Evolutionary conservation across 1,284 basidiomycete species (phyloP).

Genomic region (Phlebopus sp.): DNA sequence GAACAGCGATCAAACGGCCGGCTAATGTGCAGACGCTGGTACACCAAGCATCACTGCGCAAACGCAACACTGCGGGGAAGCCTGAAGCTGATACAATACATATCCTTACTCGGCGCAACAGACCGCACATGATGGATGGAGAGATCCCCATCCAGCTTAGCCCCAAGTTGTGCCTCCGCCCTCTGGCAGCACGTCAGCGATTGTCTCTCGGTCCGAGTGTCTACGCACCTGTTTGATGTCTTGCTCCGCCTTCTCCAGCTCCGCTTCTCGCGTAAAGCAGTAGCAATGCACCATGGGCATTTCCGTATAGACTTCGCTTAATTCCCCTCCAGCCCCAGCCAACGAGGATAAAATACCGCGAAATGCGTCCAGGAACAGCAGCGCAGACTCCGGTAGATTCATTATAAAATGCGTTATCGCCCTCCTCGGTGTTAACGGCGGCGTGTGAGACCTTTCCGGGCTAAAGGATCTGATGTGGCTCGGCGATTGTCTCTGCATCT

Average conservation of each 20-base stretch:
- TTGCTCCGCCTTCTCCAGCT: slow-evolving; percentile 58
- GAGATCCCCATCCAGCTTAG: slow-evolving; percentile 50
- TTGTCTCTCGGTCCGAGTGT: neutral
- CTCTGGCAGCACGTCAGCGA: slow-evolving; percentile 47
- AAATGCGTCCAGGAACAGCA: slow-evolving; percentile 89
- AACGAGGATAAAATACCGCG: slow-evolving; percentile 60
- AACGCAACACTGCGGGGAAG: slow-evolving; percentile 66
- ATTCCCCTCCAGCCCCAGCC: slow-evolving; percentile 33
- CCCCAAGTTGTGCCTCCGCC: slow-evolving; percentile 67
- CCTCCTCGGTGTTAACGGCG: slow-evolving; percentile 37
- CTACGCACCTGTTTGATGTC: slow-evolving; percentile 78
- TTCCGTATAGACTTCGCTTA: slow-evolving; percentile 46
- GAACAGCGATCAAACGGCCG: neutral
- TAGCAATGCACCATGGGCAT: slow-evolving; percentile 96
- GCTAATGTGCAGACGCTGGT: neutral
- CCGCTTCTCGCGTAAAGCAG: slow-evolving; percentile 92
- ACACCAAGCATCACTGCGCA: slow-evolving; percentile 12
- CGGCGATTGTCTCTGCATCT: slow-evolving; percentile 22
- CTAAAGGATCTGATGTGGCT: slow-evolving; percentile 12
- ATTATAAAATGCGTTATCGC: slow-evolving; percentile 89
- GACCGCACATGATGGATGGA: slow-evolving; percentile 81
- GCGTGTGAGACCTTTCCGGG: neutral
- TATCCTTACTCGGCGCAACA: slow-evolving; percentile 96
- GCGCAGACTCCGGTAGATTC: slow-evolving; percentile 94
- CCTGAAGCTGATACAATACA: slow-evolving; percentile 96